Conservation (phyloP, 768 basidiomycete genomes). For the Neoboletus subvelutipes region DNA sequence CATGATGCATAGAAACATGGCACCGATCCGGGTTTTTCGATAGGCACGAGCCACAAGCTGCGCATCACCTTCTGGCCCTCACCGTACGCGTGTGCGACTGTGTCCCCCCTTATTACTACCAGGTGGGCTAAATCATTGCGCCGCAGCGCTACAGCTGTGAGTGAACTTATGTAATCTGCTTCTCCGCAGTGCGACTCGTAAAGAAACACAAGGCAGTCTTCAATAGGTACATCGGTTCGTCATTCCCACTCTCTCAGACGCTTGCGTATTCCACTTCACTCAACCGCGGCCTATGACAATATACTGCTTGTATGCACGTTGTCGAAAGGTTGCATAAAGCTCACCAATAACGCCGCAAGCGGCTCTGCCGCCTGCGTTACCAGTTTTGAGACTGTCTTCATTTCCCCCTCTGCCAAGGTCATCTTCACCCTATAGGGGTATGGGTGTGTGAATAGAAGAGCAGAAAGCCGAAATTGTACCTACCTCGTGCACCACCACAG, state of each 20-base stretch:
- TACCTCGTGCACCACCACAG: conserved; percentile 74
- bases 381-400: conserved; percentile 71
- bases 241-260: not conserved
- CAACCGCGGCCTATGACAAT: conserved; percentile 21
- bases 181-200: conserved; percentile 11
- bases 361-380: conserved; percentile 73
- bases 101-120: not conserved
- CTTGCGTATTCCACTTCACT: not conserved
- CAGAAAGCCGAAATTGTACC: conserved; percentile 11
- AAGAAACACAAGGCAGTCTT: conserved; percentile 12
- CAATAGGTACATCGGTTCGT: conserved; percentile 7
- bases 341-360: conserved; percentile 82
- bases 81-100: not conserved
- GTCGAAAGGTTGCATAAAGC: conserved; percentile 9
- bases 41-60: not conserved
- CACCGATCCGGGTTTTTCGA: not conserved
- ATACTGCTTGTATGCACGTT: not conserved
- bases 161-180: conserved; percentile 3
- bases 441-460: conserved; percentile 10
- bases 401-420: conserved; percentile 73
- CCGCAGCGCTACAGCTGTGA: not conserved
- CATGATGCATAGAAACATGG: not conserved
- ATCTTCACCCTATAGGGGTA: conserved; percentile 57
- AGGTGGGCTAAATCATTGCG: not conserved
- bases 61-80: not conserved